A percentile compares a stretch with the other conserved stretches of the same genome.
Evolutionary conservation across 202 grass and related monocot species (phyloP).

Genomic region (Eragrostis tef): DNA sequence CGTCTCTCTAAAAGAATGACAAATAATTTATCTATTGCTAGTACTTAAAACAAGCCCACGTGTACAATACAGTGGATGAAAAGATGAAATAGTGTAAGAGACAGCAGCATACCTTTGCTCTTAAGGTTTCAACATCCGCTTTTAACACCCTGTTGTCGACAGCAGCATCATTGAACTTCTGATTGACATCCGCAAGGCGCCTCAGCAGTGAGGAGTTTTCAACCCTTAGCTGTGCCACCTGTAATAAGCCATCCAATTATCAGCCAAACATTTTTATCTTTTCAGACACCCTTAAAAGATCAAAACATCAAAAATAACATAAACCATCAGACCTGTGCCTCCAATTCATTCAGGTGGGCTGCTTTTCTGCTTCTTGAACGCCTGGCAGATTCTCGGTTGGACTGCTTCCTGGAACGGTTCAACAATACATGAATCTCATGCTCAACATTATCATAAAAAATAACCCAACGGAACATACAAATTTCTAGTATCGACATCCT

Average conservation of each 20-base stretch:
- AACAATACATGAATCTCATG: slow-evolving; percentile 17
- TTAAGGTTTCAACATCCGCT: slow-evolving; percentile 88
- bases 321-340: slow-evolving; percentile 65
- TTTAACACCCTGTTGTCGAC: slow-evolving; percentile 96
- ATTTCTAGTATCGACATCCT: background rate
- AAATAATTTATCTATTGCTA: background rate
- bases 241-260: background rate
- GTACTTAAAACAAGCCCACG: slow-evolving; percentile 14
- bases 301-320: background rate
- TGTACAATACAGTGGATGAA: background rate
- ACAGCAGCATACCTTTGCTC: slow-evolving; percentile 69
- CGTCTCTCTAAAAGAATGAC: background rate
- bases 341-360: slow-evolving; percentile 83
- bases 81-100: background rate
- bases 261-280: background rate
- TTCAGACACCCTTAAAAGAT: background rate
- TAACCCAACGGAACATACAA: background rate
- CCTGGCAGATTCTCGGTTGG: slow-evolving; percentile 93
- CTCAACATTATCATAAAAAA: slow-evolving; percentile 12
- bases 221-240: slow-evolving; percentile 81
- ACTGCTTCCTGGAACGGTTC: slow-evolving; percentile 72
- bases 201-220: slow-evolving; percentile 83
- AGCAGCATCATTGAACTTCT: slow-evolving; percentile 79
- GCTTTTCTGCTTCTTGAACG: slow-evolving; percentile 95
- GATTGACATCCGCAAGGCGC: slow-evolving; percentile 79